A percentile compares a stretch with the other conserved stretches of the same genome.
phyloP scores from a whole-genome alignment of 1,139 yeast species.

The Martiniozyma asiatica region DNA sequence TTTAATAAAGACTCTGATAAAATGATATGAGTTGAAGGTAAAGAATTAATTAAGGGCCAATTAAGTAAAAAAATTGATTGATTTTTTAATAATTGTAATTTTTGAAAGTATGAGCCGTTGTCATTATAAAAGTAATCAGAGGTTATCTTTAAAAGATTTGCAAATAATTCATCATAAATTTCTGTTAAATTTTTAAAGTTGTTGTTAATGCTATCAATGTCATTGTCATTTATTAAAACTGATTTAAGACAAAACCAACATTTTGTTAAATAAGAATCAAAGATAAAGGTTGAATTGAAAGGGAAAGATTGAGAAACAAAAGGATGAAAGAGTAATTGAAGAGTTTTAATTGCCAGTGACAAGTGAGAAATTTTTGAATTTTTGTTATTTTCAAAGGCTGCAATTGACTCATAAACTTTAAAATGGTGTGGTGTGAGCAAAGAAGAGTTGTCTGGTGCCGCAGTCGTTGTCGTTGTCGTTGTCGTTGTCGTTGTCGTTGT shows the following conservation, averaged over 20 bases:
- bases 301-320: slow-evolving; percentile 11
- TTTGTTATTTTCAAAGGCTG: slow-evolving; percentile 1
- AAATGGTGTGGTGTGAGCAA: no score
- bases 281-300: slow-evolving; percentile 10
- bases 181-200: slow-evolving; percentile 6
- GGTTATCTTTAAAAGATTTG: slow-evolving; percentile 15
- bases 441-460: no score
- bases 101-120: slow-evolving; percentile 8
- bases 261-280: slow-evolving; percentile 18
- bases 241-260: slow-evolving; percentile 22
- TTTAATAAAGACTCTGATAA: slow-evolving; percentile 18
- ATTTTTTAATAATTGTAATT: slow-evolving; percentile 10
- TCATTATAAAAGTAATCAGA: slow-evolving; percentile 13
- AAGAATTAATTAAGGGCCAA: slow-evolving; percentile 17
- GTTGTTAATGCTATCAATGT: slow-evolving; percentile 13
- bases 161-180: slow-evolving; percentile 17
- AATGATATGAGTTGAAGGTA: slow-evolving; percentile 16
- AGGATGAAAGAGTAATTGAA: slow-evolving; percentile 17
- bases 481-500: no score
- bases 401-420: slow-evolving; percentile 2
- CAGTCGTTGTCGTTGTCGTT: no score
- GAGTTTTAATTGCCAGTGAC: slow-evolving; percentile 16
- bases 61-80: slow-evolving; percentile 18
- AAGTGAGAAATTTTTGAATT: slow-evolving; percentile 15
- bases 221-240: slow-evolving; percentile 17